Conservation (phyloP, 2,329 filamentous ascomycete species). For the Fusarium sp. region DNA sequence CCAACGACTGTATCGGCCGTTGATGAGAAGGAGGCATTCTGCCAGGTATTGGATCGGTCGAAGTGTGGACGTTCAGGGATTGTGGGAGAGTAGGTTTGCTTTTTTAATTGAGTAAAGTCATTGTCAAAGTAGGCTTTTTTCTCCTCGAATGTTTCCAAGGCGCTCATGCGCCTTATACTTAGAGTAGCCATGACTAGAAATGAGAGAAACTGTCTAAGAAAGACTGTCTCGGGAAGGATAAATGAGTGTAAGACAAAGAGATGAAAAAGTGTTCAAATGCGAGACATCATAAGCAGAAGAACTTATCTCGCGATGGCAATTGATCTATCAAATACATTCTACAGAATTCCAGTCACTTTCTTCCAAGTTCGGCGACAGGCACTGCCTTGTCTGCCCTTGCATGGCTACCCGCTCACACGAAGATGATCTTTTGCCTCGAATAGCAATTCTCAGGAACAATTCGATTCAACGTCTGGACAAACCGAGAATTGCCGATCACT, state of each 20-base stretch:
- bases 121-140: background rate
- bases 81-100: background rate
- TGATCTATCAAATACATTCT: background rate
- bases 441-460: constrained; percentile 4
- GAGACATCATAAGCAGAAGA: background rate
- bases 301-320: background rate
- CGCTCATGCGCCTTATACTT: background rate
- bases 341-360: constrained; percentile 3
- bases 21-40: constrained; percentile 16
- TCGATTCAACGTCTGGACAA: background rate
- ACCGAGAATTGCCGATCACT: background rate
- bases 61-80: background rate
- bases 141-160: background rate
- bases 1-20: constrained; percentile 18
- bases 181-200: constrained; percentile 1
- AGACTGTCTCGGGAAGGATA: background rate
- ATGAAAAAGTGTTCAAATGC: background rate
- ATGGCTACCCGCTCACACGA: background rate
- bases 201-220: no score
- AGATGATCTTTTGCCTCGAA: background rate
- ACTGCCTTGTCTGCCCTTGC: no score
- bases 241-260: background rate
- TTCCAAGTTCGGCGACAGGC: background rate
- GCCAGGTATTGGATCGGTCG: background rate
- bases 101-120: background rate